Evolutionary conservation across 2,329 filamentous ascomycete species (phyloP), one percentile per base, ranked within the genome.

Genomic region (Hypoxylon sp.): DNA sequence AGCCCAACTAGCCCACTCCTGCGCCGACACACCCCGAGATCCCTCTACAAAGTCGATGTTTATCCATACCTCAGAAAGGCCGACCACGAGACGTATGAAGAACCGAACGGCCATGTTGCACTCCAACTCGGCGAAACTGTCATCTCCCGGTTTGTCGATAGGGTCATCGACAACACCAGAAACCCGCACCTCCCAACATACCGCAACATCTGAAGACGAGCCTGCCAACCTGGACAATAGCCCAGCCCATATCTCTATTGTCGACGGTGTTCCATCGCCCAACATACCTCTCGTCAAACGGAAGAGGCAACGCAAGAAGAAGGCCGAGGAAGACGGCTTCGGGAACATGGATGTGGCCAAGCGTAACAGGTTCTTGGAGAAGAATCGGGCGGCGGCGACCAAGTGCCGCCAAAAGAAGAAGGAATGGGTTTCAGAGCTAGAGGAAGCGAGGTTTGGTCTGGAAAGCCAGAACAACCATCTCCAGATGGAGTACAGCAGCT

Each of bases 391-490:
- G 2, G 89, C 89, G 0, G 89, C 89, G 1, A 88, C 86, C 70
- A 91, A 91, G 69, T 92, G 88, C 68, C 83, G 89, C 3, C 83
- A 88, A 67, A 90, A 90, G 73, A 84, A 83, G 67, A 85, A 84
- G 72, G 74, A 78, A 64, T 83, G 79, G 77, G 77, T 81, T 18
- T 73, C 73, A 10, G 76, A 79, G n/a, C 68, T 84, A 18, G 80
- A 84, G 57, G 76, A 79, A 49, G 75, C 74, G 4, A 79, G 78
- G 52, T 62, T 70, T 8, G 73, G 69, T 0, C 64, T 84, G 40
- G 82, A 84, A 67, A 67, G 63, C 4, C 73, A 77, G 35, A 75
- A 84, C 64, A 67, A 65, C 8, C 67, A 70, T 5, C 72, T 85
- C 26, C 78, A 78, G 10, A 67, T 71, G 63, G 78, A 83, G 62